A percentile compares a stretch with the other conserved stretches of the same genome.
Conservation (phyloP, 805 yeast species). For the Starmerella davenportii region DNA sequence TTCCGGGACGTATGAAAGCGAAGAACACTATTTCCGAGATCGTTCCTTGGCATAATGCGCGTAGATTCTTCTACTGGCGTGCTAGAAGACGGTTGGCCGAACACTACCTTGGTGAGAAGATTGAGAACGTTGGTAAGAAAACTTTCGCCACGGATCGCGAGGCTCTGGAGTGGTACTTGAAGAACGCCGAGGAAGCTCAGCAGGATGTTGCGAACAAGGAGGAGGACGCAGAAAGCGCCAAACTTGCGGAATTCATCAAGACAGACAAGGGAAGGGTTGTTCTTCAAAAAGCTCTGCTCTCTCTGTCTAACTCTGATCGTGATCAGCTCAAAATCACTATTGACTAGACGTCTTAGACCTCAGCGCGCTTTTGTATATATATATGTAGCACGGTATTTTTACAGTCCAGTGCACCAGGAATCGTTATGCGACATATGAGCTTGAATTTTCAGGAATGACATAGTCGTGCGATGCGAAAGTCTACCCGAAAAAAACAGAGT, state of each 20-base stretch:
- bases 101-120: conserved; percentile 41
- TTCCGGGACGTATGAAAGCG: conserved; percentile 93
- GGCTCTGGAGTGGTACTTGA: conserved; percentile 56
- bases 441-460: too few species aligned
- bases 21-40: conserved; percentile 81
- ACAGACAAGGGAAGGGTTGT: background rate
- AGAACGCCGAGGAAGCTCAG: conserved; percentile 49
- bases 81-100: conserved; percentile 88
- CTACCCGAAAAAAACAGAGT: too few species aligned
- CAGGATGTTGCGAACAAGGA: conserved; percentile 19
- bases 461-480: too few species aligned
- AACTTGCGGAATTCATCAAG: background rate
- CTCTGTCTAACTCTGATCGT: background rate
- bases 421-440: too few species aligned
- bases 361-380: too few species aligned
- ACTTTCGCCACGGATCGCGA: conserved; percentile 52
- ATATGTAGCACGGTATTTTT: too few species aligned
- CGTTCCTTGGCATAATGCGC: conserved; percentile 67
- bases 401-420: too few species aligned
- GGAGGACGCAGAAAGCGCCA: background rate
- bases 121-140: conserved; percentile 20
- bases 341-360: too few species aligned
- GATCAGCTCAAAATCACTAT: background rate
- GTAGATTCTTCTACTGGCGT: conserved; percentile 98
- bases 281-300: background rate